Percentiles rank a stretch among this genome's conserved stretches.
These are phyloP conservation scores for Fibroporia radiculosa DNA, from an alignment of 768 basidiomycete species.

Conservation along the genomic window DNA sequence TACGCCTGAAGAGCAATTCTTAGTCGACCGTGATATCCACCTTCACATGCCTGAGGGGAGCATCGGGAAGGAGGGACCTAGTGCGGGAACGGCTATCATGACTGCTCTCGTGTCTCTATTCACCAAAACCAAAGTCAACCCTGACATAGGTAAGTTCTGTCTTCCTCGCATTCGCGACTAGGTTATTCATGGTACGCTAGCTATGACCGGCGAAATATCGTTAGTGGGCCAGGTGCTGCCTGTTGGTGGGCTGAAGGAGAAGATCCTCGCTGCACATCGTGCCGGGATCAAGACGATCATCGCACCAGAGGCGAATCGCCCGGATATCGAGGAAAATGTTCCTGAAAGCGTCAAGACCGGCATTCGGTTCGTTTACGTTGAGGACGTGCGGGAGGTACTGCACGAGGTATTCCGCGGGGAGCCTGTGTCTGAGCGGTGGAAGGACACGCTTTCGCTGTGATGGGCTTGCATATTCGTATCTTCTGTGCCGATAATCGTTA, in stretches of 20 bases:
- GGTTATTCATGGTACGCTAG: slow-evolving; percentile 28
- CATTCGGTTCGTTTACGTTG: slow-evolving; percentile 92
- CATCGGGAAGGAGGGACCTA: slow-evolving; percentile 93
- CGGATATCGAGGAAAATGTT: slow-evolving; percentile 97
- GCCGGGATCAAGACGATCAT: slow-evolving; percentile 92
- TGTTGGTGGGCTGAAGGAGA: slow-evolving; percentile 93
- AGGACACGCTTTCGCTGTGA: slow-evolving; percentile 40
- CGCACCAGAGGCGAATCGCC: slow-evolving; percentile 80
- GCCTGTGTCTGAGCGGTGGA: slow-evolving; percentile 54
- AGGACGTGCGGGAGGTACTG: slow-evolving; percentile 85
- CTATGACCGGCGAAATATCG: slow-evolving; percentile 98
- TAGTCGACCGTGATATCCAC: slow-evolving; percentile 85
- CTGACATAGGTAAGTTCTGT: slow-evolving; percentile 71
- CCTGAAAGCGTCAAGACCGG: slow-evolving; percentile 93
- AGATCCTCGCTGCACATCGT: slow-evolving; percentile 93
- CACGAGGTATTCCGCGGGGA: slow-evolving; percentile 76
- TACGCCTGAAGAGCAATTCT: slow-evolving; percentile 61
- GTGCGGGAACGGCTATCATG: slow-evolving; percentile 90
- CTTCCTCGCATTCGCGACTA: not conserved
- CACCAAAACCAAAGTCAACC: slow-evolving; percentile 74
- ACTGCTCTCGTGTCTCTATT: slow-evolving; percentile 89
- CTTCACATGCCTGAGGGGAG: slow-evolving; percentile 96
- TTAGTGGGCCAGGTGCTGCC: slow-evolving; percentile 94
- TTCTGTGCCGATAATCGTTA: slow-evolving; percentile 2
- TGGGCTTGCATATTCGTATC: not conserved